Evolutionary conservation across 371 early-diverging fungal species (phyloP).

Genomic region (Apophysomyces trapeziformis): DNA sequence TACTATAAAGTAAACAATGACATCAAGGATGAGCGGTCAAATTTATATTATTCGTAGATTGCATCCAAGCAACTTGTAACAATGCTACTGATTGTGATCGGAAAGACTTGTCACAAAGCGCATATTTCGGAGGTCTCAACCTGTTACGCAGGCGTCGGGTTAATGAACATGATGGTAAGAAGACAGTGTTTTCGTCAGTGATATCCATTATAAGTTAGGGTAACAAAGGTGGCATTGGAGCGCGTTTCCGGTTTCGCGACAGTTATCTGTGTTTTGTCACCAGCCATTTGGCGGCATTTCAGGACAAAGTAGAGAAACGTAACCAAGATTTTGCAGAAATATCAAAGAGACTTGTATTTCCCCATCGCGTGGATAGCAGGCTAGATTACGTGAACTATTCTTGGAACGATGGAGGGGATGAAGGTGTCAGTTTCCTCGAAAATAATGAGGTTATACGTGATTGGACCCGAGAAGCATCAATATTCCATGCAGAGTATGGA

Average conservation of each 20-base stretch:
- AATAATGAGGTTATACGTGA: slow-evolving; percentile 32
- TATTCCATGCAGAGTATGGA: slow-evolving; percentile 74
- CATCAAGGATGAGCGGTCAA: too few species aligned
- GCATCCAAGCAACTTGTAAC: slow-evolving; percentile 86
- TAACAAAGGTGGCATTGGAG: slow-evolving; percentile 93
- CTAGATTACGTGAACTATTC: slow-evolving; percentile 40
- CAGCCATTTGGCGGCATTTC: slow-evolving; percentile 90
- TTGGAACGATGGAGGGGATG: slow-evolving; percentile 56
- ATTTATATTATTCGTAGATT: slow-evolving; percentile 34
- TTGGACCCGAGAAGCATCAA: slow-evolving; percentile 50
- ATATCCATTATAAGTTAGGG: slow-evolving; percentile 56
- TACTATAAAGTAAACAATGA: slow-evolving; percentile 58
- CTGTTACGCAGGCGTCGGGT: slow-evolving; percentile 72
- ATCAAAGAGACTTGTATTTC: slow-evolving; percentile 72
- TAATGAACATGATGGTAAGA: slow-evolving; percentile 80
- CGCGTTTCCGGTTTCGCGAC: slow-evolving; percentile 78
- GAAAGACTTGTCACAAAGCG: slow-evolving; percentile 53
- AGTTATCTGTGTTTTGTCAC: slow-evolving; percentile 87
- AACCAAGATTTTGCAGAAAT: slow-evolving; percentile 91
- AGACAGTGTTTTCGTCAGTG: neutral
- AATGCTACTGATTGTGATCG: slow-evolving; percentile 82
- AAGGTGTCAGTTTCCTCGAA: slow-evolving; percentile 46
- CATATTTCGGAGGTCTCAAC: slow-evolving; percentile 65
- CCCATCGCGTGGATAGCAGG: slow-evolving; percentile 28
- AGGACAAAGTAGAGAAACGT: slow-evolving; percentile 75